Base-by-base conservation (phyloP, 78 protist genomes). In the Paulinella micropora region DNA sequence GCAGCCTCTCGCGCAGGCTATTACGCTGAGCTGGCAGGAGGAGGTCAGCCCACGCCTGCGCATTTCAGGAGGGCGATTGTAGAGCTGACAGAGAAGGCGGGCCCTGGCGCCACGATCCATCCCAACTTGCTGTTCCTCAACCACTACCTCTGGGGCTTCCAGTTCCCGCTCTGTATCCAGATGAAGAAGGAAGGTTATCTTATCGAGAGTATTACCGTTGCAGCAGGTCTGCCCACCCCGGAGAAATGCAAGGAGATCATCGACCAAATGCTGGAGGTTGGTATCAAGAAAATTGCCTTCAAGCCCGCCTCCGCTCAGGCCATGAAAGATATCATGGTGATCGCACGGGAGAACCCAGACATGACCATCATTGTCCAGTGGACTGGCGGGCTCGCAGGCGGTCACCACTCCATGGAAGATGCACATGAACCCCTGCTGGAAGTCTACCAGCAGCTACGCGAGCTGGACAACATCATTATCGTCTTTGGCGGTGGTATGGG, bases 351-450 rank as follows among this genome's bases (percentile, higher is more conserved):
- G 38, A 32, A 87, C 39, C 93, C 93, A 29, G 0, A 84, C 38
- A 6, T 87, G 86, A 2, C 89, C n/a, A 79, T 93, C 84, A 23
- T 93, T 26, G 40, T 93, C 79, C 95, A 93, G 88, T 93, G 93
- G 93, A 93, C 95, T 3, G 93, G 93, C 39, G 95, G 95, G 1
- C 89, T 93, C 39, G 92, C 89, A 2, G 95, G 95, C 0, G 95
- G 95, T 0, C 95, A 93, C 89, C 95, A 93, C 92, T 81, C 88
- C 35, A 89, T 87, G 34, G 95, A 93, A 64, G 93, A 93, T 87
- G 69, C 79, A 37, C 93, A 93, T 89, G 36, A 88, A 28, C 95
- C 95, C 26, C 6, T 93, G 6, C 90, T 93, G 36, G 37, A 69
- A 69, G 91, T 92, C 37, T 93, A 93, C 90, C 88, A 77, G 1